Evolutionary conservation across 306 rosid species (phyloP).

Genomic region (Cucurbita moschata): DNA sequence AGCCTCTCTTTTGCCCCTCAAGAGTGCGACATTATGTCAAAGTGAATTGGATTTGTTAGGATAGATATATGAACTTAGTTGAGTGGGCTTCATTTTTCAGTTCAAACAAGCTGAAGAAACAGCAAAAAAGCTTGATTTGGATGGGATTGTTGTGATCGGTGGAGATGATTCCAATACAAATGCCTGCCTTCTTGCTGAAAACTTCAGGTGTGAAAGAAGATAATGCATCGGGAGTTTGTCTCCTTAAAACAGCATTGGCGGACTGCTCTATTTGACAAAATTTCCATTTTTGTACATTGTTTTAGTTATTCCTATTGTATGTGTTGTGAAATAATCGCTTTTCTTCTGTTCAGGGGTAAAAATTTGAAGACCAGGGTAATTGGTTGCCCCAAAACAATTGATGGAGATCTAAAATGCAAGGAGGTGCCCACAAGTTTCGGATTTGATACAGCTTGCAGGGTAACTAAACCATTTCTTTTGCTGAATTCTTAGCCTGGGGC

Average conservation of each 20-base stretch:
- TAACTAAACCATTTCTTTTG: conserved; percentile 16
- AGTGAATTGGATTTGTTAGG: not conserved
- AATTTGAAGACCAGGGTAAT: conserved; percentile 70
- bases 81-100: conserved; percentile 26
- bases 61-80: conserved; percentile 2
- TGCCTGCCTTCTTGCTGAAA: conserved; percentile 96
- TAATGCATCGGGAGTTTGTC: not conserved
- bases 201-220: conserved; percentile 53
- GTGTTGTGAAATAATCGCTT: not conserved
- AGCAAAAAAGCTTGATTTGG: conserved; percentile 68
- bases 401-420: conserved; percentile 89
- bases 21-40: not conserved
- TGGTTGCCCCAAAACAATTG: conserved; percentile 98
- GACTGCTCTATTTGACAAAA: not conserved
- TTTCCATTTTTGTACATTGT: not conserved
- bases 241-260: not conserved
- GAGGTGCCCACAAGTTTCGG: conserved; percentile 98
- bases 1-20: conserved; percentile 8
- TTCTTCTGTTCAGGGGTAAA: conserved; percentile 35
- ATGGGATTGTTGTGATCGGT: conserved; percentile 95
- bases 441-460: conserved; percentile 99
- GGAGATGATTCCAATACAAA: conserved; percentile 99
- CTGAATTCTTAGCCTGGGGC: not conserved
- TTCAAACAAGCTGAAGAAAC: conserved; percentile 96
- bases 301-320: not conserved